phyloP scores from a whole-genome alignment of 2,329 filamentous ascomycete species.

The Penicillium italicum region DNA sequence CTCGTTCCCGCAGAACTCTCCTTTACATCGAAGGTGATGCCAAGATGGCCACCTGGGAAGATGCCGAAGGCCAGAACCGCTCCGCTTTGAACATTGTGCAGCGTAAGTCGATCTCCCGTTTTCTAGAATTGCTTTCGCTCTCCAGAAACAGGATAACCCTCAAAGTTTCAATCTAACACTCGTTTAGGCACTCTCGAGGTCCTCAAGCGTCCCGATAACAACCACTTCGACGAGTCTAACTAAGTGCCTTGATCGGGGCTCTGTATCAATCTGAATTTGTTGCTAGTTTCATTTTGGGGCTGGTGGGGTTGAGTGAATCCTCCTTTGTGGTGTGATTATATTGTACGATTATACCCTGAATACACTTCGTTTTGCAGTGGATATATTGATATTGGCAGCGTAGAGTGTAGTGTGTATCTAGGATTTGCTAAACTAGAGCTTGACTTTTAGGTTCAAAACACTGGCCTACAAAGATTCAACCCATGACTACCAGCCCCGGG shows the following conservation, averaged over 20 bases:
- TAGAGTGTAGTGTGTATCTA: neutral
- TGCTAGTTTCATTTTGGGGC: neutral
- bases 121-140: neutral
- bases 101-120: conserved; percentile 59
- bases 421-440: neutral
- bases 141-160: neutral
- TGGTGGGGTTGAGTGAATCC: neutral
- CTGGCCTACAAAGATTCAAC: neutral
- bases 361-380: conserved; percentile 16
- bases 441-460: neutral
- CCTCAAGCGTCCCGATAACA: conserved; percentile 29
- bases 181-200: conserved; percentile 33
- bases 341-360: conserved; percentile 32
- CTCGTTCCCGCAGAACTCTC: conserved; percentile 56
- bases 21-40: conserved; percentile 84
- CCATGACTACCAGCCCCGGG: neutral
- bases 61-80: conserved; percentile 64
- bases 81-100: conserved; percentile 68
- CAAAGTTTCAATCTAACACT: neutral
- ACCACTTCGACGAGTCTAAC: conserved; percentile 6
- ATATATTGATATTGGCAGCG: neutral
- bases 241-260: conserved; percentile 4
- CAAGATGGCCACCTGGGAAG: conserved; percentile 62
- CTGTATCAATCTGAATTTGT: neutral
- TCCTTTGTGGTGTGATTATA: conserved; percentile 20